Percentiles rank a stretch among this genome's conserved stretches.
Conservation (phyloP, 2,329 filamentous ascomycete species). For the Dactylellina parvicollis region DNA sequence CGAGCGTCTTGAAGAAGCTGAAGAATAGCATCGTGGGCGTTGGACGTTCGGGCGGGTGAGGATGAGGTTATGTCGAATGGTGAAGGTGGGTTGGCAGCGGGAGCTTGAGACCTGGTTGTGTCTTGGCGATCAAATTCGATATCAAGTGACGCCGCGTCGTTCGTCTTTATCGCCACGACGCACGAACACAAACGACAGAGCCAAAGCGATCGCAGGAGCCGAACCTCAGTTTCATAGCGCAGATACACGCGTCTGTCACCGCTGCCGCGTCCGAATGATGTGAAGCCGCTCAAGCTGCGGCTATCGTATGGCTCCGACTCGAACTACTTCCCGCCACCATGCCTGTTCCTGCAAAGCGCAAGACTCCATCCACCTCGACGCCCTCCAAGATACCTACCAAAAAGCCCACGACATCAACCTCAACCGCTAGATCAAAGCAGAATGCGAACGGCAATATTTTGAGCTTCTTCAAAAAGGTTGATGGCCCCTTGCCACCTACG, state of each 20-base stretch:
- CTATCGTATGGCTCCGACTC: slow-evolving; percentile 14
- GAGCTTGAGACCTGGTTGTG: slow-evolving; percentile 19
- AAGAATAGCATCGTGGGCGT: slow-evolving; percentile 54
- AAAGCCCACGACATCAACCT: slow-evolving; percentile 17
- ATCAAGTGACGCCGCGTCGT: slow-evolving; percentile 52
- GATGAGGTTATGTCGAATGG: slow-evolving; percentile 3
- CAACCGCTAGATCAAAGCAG: slow-evolving; percentile 12
- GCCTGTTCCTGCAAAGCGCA: slow-evolving; percentile 43
- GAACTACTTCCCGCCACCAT: slow-evolving; percentile 7
- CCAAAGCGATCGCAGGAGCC: not conserved
- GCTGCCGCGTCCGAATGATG: slow-evolving; percentile 9
- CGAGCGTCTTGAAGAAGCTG: slow-evolving; percentile 98
- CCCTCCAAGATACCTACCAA: slow-evolving; percentile 32
- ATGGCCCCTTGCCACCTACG: slow-evolving; percentile 37
- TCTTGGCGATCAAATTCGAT: slow-evolving; percentile 51
- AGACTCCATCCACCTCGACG: slow-evolving; percentile 30
- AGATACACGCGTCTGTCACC: not conserved
- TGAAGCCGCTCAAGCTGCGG: slow-evolving; percentile 1
- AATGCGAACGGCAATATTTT: slow-evolving; percentile 42
- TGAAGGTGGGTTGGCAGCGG: slow-evolving; percentile 16
- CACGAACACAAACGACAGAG: not conserved
- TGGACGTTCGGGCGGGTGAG: slow-evolving; percentile 7
- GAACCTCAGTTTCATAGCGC: not conserved
- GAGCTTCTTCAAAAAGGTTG: slow-evolving; percentile 51
- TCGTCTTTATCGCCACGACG: slow-evolving; percentile 16